phyloP scores from a whole-genome alignment of 805 yeast species.

The Metschnikowia reukaufii region DNA sequence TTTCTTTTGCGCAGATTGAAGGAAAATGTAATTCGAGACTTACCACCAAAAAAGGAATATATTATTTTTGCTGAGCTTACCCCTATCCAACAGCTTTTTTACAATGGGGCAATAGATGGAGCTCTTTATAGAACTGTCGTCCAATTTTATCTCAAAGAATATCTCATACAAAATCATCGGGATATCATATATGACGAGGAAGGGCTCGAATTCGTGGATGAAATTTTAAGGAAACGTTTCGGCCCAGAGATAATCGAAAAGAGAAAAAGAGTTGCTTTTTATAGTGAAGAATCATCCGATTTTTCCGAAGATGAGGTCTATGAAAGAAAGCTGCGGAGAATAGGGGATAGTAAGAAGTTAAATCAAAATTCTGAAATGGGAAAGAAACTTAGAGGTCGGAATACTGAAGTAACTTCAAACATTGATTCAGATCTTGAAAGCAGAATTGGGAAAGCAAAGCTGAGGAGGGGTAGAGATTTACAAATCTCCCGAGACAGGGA shows the following conservation, averaged over 20 bases:
- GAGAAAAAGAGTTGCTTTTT: constrained; percentile 3
- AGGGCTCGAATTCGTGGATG: constrained; percentile 33
- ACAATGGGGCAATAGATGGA: constrained; percentile 50
- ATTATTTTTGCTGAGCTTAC: constrained; percentile 73
- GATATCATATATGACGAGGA: constrained; percentile 18
- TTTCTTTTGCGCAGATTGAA: constrained; percentile 82
- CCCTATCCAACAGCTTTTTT: constrained; percentile 60
- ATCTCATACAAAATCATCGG: constrained; percentile 42
- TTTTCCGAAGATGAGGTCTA: neutral
- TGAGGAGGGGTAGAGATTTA: too few species aligned
- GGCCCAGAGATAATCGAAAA: constrained; percentile 12
- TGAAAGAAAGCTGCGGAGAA: neutral
- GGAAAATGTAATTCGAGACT: constrained; percentile 57
- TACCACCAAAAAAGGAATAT: constrained; percentile 92
- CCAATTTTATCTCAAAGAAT: constrained; percentile 51
- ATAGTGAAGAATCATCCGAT: neutral
- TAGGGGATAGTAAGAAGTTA: too few species aligned
- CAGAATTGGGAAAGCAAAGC: neutral
- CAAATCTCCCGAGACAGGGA: neutral
- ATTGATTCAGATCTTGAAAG: too few species aligned
- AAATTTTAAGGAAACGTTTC: constrained; percentile 42
- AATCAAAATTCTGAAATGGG: too few species aligned
- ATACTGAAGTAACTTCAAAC: too few species aligned
- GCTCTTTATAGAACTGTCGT: constrained; percentile 46
- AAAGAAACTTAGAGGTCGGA: too few species aligned